phyloP scores from a whole-genome alignment of 768 basidiomycete species.

The Auriscalpium microsporum region DNA sequence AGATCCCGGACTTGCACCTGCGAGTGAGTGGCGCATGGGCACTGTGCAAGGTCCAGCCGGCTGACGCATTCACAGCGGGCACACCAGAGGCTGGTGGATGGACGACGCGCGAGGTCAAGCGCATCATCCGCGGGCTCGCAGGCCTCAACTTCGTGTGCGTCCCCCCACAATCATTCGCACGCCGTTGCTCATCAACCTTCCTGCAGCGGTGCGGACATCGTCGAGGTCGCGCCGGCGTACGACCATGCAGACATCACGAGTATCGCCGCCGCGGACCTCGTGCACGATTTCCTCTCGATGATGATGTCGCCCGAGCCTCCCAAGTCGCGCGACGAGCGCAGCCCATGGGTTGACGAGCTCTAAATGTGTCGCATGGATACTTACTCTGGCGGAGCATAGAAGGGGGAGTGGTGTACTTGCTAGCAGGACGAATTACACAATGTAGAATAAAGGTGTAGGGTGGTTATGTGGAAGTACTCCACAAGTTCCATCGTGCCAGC shows the following conservation, averaged over 20 bases:
- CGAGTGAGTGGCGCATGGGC: conserved; percentile 16
- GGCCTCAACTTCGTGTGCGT: conserved; percentile 75
- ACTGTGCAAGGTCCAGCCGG: background rate
- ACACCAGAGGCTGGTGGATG: conserved; percentile 82
- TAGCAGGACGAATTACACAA: too few relatives aligned
- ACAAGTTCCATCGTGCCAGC: too few relatives aligned
- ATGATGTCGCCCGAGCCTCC: conserved; percentile 39
- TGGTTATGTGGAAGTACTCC: too few relatives aligned
- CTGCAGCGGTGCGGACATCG: conserved; percentile 57
- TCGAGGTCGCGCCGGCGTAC: conserved; percentile 70
- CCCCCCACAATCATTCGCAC: background rate
- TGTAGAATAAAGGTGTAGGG: too few relatives aligned
- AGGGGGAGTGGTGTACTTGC: too few relatives aligned
- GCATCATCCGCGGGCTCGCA: conserved; percentile 69
- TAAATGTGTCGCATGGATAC: conserved; percentile 5
- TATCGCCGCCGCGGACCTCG: conserved; percentile 59
- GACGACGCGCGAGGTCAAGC: conserved; percentile 76
- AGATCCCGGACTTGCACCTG: conserved; percentile 77
- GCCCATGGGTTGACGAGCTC: conserved; percentile 22
- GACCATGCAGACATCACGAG: conserved; percentile 66
- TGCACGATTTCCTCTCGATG: conserved; percentile 62
- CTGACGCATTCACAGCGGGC: conserved; percentile 41
- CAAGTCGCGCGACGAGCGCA: conserved; percentile 16
- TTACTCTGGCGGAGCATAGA: too few relatives aligned
- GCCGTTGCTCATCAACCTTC: background rate